phyloP scores from a whole-genome alignment of 805 yeast genomes.

The Yamadazyma nakazawae region DNA sequence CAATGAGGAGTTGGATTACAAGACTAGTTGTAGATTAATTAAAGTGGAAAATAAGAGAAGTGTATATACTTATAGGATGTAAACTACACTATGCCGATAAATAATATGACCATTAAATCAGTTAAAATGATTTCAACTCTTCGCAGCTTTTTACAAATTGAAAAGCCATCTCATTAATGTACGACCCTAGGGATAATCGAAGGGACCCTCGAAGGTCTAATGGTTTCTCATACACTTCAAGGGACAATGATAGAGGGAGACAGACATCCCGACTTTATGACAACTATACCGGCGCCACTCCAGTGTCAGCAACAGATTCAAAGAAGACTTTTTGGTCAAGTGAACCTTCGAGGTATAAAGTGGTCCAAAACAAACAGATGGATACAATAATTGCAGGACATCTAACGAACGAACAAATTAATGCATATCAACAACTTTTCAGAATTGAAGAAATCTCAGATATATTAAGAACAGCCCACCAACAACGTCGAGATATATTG shows the following conservation, averaged over 20 bases:
- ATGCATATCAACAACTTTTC: conserved; percentile 63
- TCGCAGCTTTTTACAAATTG: conserved; percentile 1
- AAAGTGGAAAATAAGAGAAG: neutral
- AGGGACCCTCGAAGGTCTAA: neutral
- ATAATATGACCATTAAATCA: too few species aligned
- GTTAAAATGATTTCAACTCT: neutral
- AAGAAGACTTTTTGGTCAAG: conserved; percentile 34
- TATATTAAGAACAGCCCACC: conserved; percentile 39
- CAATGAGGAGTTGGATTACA: too few species aligned
- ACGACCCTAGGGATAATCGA: conserved; percentile 2
- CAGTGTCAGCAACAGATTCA: neutral
- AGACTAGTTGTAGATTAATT: neutral
- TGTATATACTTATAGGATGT: neutral
- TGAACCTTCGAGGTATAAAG: conserved; percentile 23
- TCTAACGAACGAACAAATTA: conserved; percentile 67
- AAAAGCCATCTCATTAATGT: neutral
- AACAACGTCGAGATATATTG: conserved; percentile 32
- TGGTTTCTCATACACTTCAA: neutral
- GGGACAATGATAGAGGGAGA: conserved; percentile 2
- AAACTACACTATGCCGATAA: too few species aligned
- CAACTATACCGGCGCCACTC: neutral
- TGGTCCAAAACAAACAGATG: conserved; percentile 19
- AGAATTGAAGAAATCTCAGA: conserved; percentile 79
- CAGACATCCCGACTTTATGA: conserved; percentile 1
- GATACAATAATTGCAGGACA: conserved; percentile 42